Conservation (phyloP, 1,139 yeast species). For the Wickerhamomyces sp. region DNA sequence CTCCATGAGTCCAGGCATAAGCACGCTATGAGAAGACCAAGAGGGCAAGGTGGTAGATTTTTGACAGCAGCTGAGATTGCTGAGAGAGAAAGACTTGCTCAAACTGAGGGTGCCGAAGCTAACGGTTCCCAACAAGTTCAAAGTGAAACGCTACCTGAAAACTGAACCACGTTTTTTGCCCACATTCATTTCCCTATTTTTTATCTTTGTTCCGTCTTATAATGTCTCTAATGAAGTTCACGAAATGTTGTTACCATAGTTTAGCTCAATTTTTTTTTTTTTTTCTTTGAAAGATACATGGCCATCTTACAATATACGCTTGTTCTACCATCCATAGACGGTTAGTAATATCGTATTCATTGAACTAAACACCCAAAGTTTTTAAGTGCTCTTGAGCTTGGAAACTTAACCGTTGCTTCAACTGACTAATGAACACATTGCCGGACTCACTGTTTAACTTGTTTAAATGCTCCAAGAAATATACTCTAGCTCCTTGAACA, state of each 20-base stretch:
- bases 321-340: no score
- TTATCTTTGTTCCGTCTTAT: no score
- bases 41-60: conserved; percentile 98
- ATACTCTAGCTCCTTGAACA: conserved; percentile 30
- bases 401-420: conserved; percentile 25
- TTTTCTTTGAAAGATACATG: neutral
- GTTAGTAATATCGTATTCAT: no score
- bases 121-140: no score
- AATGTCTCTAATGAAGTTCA: neutral
- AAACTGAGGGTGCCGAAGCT: no score
- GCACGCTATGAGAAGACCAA: conserved; percentile 98
- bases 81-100: conserved; percentile 48
- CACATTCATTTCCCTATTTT: no score
- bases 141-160: no score
- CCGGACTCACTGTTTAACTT: conserved; percentile 24
- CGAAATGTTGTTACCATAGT: neutral
- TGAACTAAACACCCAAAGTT: conserved; percentile 23
- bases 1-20: conserved; percentile 96
- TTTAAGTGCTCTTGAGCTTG: conserved; percentile 32
- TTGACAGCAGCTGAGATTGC: conserved; percentile 96
- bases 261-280: neutral
- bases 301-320: no score
- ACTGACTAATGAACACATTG: conserved; percentile 22
- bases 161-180: no score
- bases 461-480: conserved; percentile 31